These are phyloP conservation scores for Bipolaris gigantea DNA, from an alignment of 2,329 filamentous ascomycete genomes.

Conservation along the genomic window DNA sequence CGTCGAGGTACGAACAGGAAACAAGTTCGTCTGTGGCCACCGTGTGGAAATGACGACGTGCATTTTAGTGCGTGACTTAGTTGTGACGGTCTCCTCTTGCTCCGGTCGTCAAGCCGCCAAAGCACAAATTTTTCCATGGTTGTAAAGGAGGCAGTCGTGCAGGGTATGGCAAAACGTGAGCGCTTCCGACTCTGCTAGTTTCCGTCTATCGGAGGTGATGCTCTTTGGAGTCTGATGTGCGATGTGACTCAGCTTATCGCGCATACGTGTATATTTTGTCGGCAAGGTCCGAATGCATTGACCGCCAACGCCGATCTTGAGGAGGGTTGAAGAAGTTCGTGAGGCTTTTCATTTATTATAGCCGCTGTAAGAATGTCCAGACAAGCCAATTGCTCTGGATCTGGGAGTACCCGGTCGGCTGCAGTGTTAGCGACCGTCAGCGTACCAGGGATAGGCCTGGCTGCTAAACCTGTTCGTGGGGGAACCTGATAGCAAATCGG, in stretches of 20 bases:
- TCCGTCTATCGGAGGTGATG: constrained; percentile 13
- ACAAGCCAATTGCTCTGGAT: no score
- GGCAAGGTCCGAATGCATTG: background rate
- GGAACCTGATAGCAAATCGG: background rate
- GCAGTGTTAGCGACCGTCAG: background rate
- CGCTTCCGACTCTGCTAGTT: constrained; percentile 1
- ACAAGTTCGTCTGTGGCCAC: constrained; percentile 15
- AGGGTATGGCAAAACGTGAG: background rate
- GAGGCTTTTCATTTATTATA: background rate
- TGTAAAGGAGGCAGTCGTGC: background rate
- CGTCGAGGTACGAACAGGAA: constrained; percentile 17
- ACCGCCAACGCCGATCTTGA: background rate
- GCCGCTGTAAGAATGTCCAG: background rate
- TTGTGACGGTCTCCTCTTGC: constrained; percentile 1
- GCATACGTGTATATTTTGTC: background rate
- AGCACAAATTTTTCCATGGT: constrained; percentile 4
- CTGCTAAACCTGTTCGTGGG: background rate
- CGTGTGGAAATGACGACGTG: constrained; percentile 11
- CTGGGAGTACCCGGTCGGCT: background rate
- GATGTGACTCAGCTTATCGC: constrained; percentile 8
- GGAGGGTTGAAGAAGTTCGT: background rate
- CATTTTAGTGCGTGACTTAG: constrained; percentile 4
- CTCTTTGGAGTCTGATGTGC: constrained; percentile 17
- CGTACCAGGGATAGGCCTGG: background rate
- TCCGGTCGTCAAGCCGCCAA: constrained; percentile 7